These are phyloP conservation scores for Endocalyx cinctus DNA, from an alignment of 2,329 filamentous ascomycete species.

Conservation along the genomic window DNA sequence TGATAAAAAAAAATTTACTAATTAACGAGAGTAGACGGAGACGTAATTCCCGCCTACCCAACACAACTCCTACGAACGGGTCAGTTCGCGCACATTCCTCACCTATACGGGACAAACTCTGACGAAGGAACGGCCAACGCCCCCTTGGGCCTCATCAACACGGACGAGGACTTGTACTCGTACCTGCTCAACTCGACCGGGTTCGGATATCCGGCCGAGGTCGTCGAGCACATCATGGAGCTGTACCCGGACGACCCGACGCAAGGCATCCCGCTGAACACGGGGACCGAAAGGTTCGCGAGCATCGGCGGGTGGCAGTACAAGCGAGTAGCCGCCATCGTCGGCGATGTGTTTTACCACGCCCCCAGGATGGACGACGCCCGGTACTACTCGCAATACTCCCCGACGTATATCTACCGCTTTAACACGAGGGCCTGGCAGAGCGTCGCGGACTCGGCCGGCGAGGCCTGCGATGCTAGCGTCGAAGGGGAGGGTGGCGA, in stretches of 20 bases:
- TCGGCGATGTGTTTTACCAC: conserved; percentile 52
- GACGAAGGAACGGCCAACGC: conserved; percentile 52
- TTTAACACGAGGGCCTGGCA: conserved; percentile 47
- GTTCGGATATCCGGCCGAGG: conserved; percentile 17
- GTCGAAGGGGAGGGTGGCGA: conserved; percentile 27
- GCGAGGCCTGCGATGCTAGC: neutral
- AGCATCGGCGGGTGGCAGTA: conserved; percentile 42
- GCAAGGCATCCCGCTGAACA: conserved; percentile 42
- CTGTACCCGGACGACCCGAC: conserved; percentile 48
- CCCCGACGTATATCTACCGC: conserved; percentile 54
- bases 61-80: conserved; percentile 51
- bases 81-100: conserved; percentile 59
- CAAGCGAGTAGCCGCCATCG: conserved; percentile 49
- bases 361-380: conserved; percentile 50
- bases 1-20: too few relatives aligned
- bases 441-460: conserved; percentile 27
- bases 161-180: conserved; percentile 17
- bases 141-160: conserved; percentile 18
- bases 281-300: conserved; percentile 28
- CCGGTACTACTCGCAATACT: conserved; percentile 44
- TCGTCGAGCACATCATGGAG: conserved; percentile 32
- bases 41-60: conserved; percentile 48
- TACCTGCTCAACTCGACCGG: conserved; percentile 15
- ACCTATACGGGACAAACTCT: conserved; percentile 59
- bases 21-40: conserved; percentile 47